Conservation (phyloP, 371 early-diverging fungal genomes). For the Scutellospora calospora region DNA sequence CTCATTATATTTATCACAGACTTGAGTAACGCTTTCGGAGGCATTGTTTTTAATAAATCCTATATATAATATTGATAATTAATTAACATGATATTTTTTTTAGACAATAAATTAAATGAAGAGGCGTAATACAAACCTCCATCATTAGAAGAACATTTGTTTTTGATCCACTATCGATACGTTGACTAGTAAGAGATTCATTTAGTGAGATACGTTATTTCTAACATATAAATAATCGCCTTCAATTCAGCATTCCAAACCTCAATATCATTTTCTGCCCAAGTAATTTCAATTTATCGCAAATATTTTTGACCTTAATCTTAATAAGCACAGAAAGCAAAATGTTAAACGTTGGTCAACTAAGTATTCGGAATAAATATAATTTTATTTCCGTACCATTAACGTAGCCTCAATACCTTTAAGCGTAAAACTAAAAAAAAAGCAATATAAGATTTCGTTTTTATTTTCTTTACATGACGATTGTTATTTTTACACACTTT, state of each 20-base stretch:
- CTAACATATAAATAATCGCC: neutral
- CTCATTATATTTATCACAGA: conserved; percentile 8
- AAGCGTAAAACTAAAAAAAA: neutral
- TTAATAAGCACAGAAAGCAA: no score
- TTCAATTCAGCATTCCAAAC: neutral
- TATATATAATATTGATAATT: neutral
- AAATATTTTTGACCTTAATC: conserved; percentile 19
- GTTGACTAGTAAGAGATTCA: conserved; percentile 23
- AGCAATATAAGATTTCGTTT: no score
- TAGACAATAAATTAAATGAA: no score
- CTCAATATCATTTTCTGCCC: neutral
- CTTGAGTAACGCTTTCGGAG: conserved; percentile 27
- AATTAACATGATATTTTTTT: neutral
- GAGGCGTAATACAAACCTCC: conserved; percentile 9
- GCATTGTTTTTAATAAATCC: conserved; percentile 4
- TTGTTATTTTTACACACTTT: neutral
- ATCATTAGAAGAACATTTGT: neutral
- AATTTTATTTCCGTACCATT: neutral
- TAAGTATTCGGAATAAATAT: neutral
- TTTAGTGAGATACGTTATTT: no score
- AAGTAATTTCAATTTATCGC: conserved; percentile 19
- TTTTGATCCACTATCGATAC: neutral
- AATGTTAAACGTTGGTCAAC: no score
- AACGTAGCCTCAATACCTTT: conserved; percentile 27
- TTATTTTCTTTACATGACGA: no score